Evolutionary conservation across 2,329 filamentous ascomycete species (phyloP).

Genomic region (Cucurbitaria berberidis): DNA sequence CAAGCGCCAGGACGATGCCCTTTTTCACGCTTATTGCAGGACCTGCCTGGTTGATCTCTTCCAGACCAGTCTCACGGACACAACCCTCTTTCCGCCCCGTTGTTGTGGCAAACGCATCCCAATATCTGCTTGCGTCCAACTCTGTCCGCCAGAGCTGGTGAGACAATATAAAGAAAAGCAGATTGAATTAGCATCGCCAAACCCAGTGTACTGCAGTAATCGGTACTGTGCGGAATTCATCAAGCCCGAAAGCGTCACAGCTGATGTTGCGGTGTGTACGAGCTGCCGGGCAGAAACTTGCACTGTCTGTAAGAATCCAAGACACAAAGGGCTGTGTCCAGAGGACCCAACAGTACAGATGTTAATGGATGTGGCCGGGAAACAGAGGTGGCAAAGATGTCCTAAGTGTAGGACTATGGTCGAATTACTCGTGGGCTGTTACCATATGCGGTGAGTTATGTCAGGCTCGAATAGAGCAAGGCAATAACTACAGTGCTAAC

Average conservation of each 20-base stretch:
- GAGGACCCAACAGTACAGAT: constrained; percentile 12
- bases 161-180: constrained; percentile 14
- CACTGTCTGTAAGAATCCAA: constrained; percentile 13
- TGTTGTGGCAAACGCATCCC: constrained; percentile 24
- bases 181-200: constrained; percentile 18
- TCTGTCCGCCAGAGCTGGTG: constrained; percentile 7
- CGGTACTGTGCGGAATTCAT: constrained; percentile 14
- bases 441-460: constrained; percentile 20
- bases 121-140: constrained; percentile 3
- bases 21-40: constrained; percentile 26
- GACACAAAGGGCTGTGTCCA: constrained; percentile 17
- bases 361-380: constrained; percentile 12
- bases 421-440: constrained; percentile 15
- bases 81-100: constrained; percentile 28
- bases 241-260: constrained; percentile 4
- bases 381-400: constrained; percentile 17
- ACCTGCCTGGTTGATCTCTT: constrained; percentile 27
- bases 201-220: constrained; percentile 22
- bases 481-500: neutral
- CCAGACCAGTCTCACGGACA: constrained; percentile 18
- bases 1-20: constrained; percentile 11
- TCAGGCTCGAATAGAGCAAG: neutral
- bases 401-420: constrained; percentile 17
- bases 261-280: constrained; percentile 11
- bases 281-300: constrained; percentile 14